Conservation (phyloP, 2,329 filamentous ascomycete genomes). For the Talaromyces atroroseus region DNA sequence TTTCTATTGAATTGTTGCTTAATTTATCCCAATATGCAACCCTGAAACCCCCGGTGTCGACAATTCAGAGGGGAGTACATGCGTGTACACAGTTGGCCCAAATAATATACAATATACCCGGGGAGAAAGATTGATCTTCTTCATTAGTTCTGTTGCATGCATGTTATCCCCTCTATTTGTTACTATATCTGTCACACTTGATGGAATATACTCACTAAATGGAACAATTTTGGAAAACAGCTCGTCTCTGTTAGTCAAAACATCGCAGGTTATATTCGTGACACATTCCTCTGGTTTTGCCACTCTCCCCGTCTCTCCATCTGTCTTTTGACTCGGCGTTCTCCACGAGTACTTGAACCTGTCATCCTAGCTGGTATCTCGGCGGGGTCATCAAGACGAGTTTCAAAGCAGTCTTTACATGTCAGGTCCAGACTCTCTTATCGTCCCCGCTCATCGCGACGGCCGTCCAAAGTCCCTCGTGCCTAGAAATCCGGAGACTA, state of each 20-base stretch:
- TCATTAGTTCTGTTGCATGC: not conserved
- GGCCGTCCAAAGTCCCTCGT: not conserved
- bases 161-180: not conserved
- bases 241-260: not conserved
- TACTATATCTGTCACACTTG: not conserved
- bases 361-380: not conserved
- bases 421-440: not conserved
- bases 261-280: not conserved
- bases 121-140: not conserved
- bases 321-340: not conserved
- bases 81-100: not conserved
- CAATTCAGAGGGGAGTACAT: not conserved
- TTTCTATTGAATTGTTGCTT: conserved; percentile 1
- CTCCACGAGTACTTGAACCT: not conserved
- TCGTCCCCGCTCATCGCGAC: not conserved
- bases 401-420: not conserved
- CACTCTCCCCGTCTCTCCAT: not conserved
- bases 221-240: not conserved
- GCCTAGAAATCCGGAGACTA: not conserved
- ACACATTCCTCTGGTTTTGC: not conserved
- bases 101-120: not conserved
- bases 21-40: conserved; percentile 3
- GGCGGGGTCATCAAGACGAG: not conserved
- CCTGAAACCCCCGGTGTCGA: conserved; percentile 2
- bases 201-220: not conserved